These are phyloP conservation scores for Coniochaeta sp. DNA, from an alignment of 2,329 filamentous ascomycete genomes.

Conservation along the genomic window DNA sequence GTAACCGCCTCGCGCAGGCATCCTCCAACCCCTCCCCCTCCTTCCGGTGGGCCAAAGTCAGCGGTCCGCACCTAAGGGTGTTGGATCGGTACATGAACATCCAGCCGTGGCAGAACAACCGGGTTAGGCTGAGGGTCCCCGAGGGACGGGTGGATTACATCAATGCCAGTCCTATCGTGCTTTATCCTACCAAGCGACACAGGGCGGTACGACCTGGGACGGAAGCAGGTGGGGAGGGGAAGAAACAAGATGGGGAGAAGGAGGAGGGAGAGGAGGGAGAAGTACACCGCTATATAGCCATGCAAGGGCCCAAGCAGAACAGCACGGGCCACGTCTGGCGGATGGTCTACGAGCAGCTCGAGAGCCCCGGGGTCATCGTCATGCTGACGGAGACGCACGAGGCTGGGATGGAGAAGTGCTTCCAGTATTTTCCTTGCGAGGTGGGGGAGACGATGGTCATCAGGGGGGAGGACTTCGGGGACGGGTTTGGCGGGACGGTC, in stretches of 20 bases:
- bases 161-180: conserved; percentile 67
- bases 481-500: conserved; percentile 63
- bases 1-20: conserved; percentile 35
- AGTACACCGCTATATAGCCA: conserved; percentile 71
- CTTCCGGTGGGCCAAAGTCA: conserved; percentile 43
- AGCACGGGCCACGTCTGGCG: conserved; percentile 84
- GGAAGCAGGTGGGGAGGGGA: not conserved
- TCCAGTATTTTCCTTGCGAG: conserved; percentile 71
- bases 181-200: conserved; percentile 36
- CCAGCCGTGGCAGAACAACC: conserved; percentile 81
- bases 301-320: conserved; percentile 77
- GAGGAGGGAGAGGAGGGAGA: conserved; percentile 15
- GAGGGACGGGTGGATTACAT: conserved; percentile 70
- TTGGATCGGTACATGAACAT: conserved; percentile 89
- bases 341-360: conserved; percentile 79
- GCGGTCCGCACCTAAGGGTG: conserved; percentile 44
- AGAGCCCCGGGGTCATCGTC: conserved; percentile 72
- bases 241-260: not conserved
- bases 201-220: conserved; percentile 7
- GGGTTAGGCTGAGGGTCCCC: conserved; percentile 73
- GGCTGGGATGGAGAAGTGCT: conserved; percentile 72
- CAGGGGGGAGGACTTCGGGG: conserved; percentile 57
- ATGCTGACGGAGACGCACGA: conserved; percentile 93
- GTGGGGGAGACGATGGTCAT: conserved; percentile 47
- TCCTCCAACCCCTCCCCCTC: conserved; percentile 27